Evolutionary conservation across 805 yeast species (phyloP), one percentile per base, ranked within the genome.

Genomic region (Saccharomycodes ludwigii): DNA sequence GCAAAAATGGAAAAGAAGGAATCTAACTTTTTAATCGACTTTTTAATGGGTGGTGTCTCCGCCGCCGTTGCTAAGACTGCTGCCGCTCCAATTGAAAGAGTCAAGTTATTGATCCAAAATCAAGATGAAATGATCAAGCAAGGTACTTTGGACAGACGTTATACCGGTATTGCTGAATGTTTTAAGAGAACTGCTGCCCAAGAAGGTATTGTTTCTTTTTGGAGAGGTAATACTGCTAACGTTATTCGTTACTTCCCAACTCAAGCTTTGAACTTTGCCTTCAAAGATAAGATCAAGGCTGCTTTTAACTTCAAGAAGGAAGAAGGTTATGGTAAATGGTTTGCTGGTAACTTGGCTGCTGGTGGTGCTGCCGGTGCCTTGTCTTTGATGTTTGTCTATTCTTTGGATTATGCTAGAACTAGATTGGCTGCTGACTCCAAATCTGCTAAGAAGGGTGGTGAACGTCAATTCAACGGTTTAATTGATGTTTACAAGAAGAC

Each of bases 211-310:
- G 71, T 66, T 48, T 68, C 96, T 44, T 84, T 85, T 88, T 85
- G 96, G 96, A 80, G 95, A 80, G 96, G 96, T 76, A 85, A 85
- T 86, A 86, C 95, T 47, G 96, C 96, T 57, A 85, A 85, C 69
- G 96, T 85, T 62, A 78, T 85, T 71, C 82, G 96, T 74, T 85
- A 86, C 77, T 85, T 85, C 94, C 96, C 96, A 66, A 86, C 96
- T 64, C 96, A 85, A 71, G 96, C 96, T 55, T 76, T 85, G 61
- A 85, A 85, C 80, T 86, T 85, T 58, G 96, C 96, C 57, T 86
- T 85, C 88, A 86, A 85, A 74, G 96, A 86, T 66, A 81, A 83
- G 71, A 82, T 86, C 72, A 85, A 85, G 78, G 74, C 76, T 54
- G 65, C 85, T 78, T 85, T 85, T 63, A 94, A 94, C 69, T 84